Evolutionary conservation across 768 basidiomycete species (phyloP).

Genomic region (Termitomyces sp.): DNA sequence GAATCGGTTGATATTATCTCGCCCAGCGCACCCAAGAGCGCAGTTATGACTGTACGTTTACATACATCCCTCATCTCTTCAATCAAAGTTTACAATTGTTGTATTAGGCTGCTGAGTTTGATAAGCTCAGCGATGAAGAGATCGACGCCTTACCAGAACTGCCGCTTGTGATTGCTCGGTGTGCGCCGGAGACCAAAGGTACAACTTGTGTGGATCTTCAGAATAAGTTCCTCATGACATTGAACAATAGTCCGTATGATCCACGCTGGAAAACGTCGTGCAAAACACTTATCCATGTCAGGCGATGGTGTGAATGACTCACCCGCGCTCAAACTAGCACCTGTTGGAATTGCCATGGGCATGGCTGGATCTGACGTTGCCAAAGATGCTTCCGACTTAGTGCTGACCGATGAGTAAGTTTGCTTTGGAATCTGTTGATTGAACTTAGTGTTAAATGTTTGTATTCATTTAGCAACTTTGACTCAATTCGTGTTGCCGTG

Average conservation of each 20-base stretch:
- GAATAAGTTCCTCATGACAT: neutral
- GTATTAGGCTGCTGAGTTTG: slow-evolving; percentile 39
- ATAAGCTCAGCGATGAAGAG: slow-evolving; percentile 48
- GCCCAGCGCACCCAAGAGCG: slow-evolving; percentile 33
- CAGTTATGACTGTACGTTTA: slow-evolving; percentile 30
- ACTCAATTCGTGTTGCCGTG: slow-evolving; percentile 56
- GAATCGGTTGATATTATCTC: slow-evolving; percentile 42
- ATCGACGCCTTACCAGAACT: slow-evolving; percentile 46
- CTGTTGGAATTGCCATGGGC: slow-evolving; percentile 59
- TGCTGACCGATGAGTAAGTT: slow-evolving; percentile 50
- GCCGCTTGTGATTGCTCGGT: slow-evolving; percentile 57
- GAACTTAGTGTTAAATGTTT: neutral
- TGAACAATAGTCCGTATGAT: slow-evolving; percentile 41
- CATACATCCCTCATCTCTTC: neutral
- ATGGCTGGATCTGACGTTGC: slow-evolving; percentile 54
- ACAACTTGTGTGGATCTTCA: neutral
- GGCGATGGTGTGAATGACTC: slow-evolving; percentile 60
- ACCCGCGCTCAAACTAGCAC: slow-evolving; percentile 50
- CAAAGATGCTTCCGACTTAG: slow-evolving; percentile 50
- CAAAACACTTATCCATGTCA: slow-evolving; percentile 51
- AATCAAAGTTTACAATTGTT: neutral
- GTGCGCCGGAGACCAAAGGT: slow-evolving; percentile 51
- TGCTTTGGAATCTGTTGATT: neutral
- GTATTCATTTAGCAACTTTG: slow-evolving; percentile 39
- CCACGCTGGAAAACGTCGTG: slow-evolving; percentile 52